A percentile compares a stretch with the other conserved stretches of the same genome.
Evolutionary conservation across 371 early-diverging fungal genomes (phyloP).

Genomic region (Mucor mucedo): DNA sequence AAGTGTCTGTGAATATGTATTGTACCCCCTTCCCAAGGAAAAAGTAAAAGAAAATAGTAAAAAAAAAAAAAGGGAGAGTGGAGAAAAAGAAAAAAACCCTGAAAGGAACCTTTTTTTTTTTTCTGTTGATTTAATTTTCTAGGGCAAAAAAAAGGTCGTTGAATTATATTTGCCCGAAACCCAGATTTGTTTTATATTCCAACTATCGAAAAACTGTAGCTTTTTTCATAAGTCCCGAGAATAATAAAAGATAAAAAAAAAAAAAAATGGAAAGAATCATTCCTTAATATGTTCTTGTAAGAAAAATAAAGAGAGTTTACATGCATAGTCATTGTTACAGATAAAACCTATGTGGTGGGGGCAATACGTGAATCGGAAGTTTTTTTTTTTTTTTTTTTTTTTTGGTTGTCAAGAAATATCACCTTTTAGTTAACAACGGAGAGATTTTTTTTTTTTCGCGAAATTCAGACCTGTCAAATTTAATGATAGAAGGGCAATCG

Average conservation of each 20-base stretch:
- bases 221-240: constrained; percentile 14
- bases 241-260: not conserved
- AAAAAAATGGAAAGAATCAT: not conserved
- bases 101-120: constrained; percentile 19
- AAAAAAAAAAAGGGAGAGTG: not conserved
- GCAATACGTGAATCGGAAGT: not conserved
- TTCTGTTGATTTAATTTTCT: too few species aligned
- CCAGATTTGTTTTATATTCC: constrained; percentile 2
- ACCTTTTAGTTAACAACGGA: not conserved
- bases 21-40: not conserved
- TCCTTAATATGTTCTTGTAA: not conserved
- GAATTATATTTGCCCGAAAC: constrained; percentile 34
- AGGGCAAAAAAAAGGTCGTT: constrained; percentile 29
- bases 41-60: not conserved
- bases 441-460: not conserved
- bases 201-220: not conserved
- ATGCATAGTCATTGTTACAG: not conserved
- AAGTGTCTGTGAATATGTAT: not conserved
- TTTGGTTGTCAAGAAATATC: not conserved
- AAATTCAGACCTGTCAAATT: not conserved
- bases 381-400: not conserved
- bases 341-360: too few species aligned
- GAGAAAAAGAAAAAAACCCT: constrained; percentile 5
- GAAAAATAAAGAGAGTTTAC: too few species aligned
- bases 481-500: not conserved